Evolutionary conservation across 1,139 yeast genomes (phyloP).

Genomic region (Kluyveromyces sp.): DNA sequence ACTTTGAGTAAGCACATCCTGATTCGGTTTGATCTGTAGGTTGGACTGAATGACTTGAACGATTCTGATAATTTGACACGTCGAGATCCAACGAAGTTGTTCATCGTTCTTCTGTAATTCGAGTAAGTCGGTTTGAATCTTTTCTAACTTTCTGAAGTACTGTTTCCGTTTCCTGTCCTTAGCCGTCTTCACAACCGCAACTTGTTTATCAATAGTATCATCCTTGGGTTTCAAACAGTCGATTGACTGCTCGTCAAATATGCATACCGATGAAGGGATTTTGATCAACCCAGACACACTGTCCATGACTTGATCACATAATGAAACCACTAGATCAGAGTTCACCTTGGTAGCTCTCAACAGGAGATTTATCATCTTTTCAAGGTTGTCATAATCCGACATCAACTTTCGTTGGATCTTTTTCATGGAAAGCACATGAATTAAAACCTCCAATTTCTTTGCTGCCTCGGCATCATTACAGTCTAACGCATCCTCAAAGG

Average conservation of each 20-base stretch:
- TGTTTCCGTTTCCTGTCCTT: conserved; percentile 48
- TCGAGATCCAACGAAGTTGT: conserved; percentile 64
- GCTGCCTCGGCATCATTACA: conserved; percentile 42
- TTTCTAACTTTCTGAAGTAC: conserved; percentile 38
- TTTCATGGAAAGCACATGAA: conserved; percentile 48
- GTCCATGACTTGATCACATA: conserved; percentile 47
- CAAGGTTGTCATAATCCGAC: conserved; percentile 50
- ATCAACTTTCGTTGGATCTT: conserved; percentile 50
- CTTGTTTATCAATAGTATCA: conserved; percentile 47
- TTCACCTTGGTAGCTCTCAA: conserved; percentile 55
- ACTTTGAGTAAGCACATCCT: conserved; percentile 42
- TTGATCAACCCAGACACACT: conserved; percentile 42
- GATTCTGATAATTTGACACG: conserved; percentile 48
- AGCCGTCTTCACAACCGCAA: conserved; percentile 49
- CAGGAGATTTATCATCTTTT: conserved; percentile 42
- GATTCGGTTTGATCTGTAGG: conserved; percentile 43
- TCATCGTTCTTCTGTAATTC: conserved; percentile 23
- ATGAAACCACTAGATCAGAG: conserved; percentile 44
- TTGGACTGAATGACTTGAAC: conserved; percentile 51
- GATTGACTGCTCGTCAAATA: conserved; percentile 42
- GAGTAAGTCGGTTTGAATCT: conserved; percentile 42
- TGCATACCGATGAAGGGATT: conserved; percentile 55
- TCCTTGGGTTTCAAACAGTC: conserved; percentile 56
- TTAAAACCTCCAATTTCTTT: conserved; percentile 54
- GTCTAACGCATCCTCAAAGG: conserved; percentile 47